Evolutionary conservation across 208 protist genomes (phyloP), one percentile per base, ranked within the genome.

Genomic region (Leptomonas pyrrhocoris): DNA sequence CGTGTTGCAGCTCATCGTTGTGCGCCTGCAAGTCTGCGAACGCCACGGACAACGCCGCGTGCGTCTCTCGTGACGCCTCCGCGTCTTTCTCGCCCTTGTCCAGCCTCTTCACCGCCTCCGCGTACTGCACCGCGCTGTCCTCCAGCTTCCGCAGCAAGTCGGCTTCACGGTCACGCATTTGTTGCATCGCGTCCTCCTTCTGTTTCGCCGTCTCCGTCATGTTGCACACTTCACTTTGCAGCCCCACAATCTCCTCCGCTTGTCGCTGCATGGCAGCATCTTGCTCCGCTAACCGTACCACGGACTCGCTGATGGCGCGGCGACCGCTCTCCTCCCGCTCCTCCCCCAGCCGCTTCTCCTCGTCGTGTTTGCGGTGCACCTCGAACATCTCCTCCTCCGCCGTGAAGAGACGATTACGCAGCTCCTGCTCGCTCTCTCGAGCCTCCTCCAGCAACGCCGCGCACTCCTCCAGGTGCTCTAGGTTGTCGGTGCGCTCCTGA

Each of bases 391-490:
- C 70, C 53, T 90, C 78, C 59, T 88, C 84, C 1, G 79, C 27
- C 11, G 38, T 25, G n/a, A 81, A 74, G 11, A 93, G 66, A 13
- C 80, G 48, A 12, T 86, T 71, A 3, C 81, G 77, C 9, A 78
- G 49, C 15, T 74, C 63, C 12, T 74, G 70, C 72, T 93, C 88
- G 12, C 80, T 81, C 31, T 79, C 78, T 0, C 88, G 81, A 16
- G 88, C 77, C 27, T 64, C 77, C 34, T 84, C 80, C n/a, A 93
- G 73, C 25, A 90, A 54, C 6, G 23, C 45, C 8, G 86, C 81
- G 73, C 90, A 89, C 48, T 93, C 85, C 63, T 93, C 88, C 18
- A 93, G 59, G 28, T 78, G 54, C 65, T 83, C 81, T n/a, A 92
- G 59, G 15, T 74, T 84, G 31, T 92, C 81, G 0, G 83, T 89